phyloP scores from a whole-genome alignment of 257 asterid genomes.

The Solanum corneliomulleri region DNA sequence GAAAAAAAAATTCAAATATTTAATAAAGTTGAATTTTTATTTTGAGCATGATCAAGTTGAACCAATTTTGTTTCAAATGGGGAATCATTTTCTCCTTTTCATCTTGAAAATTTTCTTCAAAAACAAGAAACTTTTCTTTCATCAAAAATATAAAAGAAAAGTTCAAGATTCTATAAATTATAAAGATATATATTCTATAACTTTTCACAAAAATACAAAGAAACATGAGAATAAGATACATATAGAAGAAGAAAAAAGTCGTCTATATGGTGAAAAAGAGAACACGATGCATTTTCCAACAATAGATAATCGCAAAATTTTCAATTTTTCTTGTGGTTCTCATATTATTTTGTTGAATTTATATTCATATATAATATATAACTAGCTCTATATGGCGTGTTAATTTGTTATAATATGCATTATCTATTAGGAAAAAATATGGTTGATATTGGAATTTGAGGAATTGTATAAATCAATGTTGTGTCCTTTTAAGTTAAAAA shows the following conservation, averaged over 20 bases:
- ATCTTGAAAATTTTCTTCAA: not conserved
- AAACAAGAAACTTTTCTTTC: not conserved
- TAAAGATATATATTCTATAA: not conserved
- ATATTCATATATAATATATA: not conserved
- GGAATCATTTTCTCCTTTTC: not conserved
- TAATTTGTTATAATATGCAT: not conserved
- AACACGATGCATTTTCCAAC: not conserved
- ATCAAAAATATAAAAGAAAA: not conserved
- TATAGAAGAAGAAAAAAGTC: not conserved
- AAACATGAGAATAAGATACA: not conserved
- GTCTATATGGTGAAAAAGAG: not conserved
- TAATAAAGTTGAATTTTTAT: not conserved
- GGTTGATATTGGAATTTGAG: not conserved
- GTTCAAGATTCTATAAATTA: not conserved
- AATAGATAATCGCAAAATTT: not conserved
- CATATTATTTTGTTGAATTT: not conserved
- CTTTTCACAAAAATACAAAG: not conserved
- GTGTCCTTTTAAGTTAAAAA: conserved; percentile 26
- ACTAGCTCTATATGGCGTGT: not conserved
- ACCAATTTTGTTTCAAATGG: not conserved
- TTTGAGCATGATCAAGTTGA: not conserved
- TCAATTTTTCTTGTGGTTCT: not conserved
- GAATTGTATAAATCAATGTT: conserved; percentile 29
- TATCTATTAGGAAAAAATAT: not conserved
- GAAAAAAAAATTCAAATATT: not conserved